phyloP scores from a whole-genome alignment of 768 basidiomycete genomes.

The Asterophora parasitica region DNA sequence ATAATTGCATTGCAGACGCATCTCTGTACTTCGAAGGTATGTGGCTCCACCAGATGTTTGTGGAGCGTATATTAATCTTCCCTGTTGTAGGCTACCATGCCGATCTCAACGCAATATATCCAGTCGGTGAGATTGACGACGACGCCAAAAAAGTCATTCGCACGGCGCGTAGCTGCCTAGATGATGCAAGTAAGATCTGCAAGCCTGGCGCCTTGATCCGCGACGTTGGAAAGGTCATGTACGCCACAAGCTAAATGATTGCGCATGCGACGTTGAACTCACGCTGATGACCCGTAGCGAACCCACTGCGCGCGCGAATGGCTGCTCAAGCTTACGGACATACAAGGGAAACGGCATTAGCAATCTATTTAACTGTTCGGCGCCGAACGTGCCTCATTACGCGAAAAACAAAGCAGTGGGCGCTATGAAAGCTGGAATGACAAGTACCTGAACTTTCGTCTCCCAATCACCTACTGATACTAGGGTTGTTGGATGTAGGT shows the following conservation, averaged over 20 bases:
- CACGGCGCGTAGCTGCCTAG: constrained; percentile 77
- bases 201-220: constrained; percentile 91
- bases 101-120: constrained; percentile 91
- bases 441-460: constrained; percentile 29
- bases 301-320: constrained; percentile 74
- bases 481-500: constrained; percentile 28
- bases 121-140: constrained; percentile 81
- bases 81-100: constrained; percentile 70
- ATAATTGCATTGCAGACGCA: constrained; percentile 50
- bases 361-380: constrained; percentile 75
- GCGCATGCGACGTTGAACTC: background rate
- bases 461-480: constrained; percentile 2
- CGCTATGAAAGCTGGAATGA: constrained; percentile 92
- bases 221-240: constrained; percentile 86
- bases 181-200: constrained; percentile 87
- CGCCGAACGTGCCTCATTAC: constrained; percentile 92
- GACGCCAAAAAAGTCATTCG: constrained; percentile 79
- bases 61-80: background rate
- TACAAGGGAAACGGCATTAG: constrained; percentile 93
- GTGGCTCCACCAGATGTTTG: constrained; percentile 8
- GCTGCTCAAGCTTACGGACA: constrained; percentile 86
- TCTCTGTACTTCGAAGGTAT: constrained; percentile 74
- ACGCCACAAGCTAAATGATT: constrained; percentile 26
- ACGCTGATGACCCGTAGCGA: constrained; percentile 47
- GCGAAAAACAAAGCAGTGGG: constrained; percentile 92